A percentile compares a stretch with the other conserved stretches of the same genome.
These are phyloP conservation scores for Pythium brassicae DNA, from an alignment of 352 stramenopile genomes.

Conservation along the genomic window DNA sequence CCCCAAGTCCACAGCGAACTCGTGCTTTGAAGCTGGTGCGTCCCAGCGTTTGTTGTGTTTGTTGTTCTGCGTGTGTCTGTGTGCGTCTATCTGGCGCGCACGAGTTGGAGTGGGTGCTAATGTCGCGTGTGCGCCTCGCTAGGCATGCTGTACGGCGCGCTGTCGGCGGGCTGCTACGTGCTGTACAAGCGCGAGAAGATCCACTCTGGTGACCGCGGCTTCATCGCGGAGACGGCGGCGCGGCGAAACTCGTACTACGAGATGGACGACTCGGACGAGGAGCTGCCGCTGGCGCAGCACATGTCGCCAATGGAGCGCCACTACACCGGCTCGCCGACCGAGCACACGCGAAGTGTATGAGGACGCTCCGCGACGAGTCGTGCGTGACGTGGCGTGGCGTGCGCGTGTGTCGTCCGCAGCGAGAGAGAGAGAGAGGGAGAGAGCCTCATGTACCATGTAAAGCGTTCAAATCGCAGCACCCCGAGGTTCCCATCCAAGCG, in stretches of 20 bases:
- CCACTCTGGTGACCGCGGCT: slow-evolving; percentile 29
- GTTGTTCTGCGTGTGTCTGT: too few relatives aligned
- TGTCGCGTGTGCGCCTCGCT: too few relatives aligned
- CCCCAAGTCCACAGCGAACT: slow-evolving; percentile 62
- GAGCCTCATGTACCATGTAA: slow-evolving; percentile 1
- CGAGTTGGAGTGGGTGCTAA: too few relatives aligned
- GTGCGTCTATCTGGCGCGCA: too few relatives aligned
- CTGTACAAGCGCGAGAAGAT: slow-evolving; percentile 56
- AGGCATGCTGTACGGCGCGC: slow-evolving; percentile 57
- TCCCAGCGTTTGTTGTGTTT: not conserved
- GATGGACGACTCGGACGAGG: slow-evolving; percentile 67
- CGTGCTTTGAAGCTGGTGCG: slow-evolving; percentile 76
- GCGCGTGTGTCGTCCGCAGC: not conserved
- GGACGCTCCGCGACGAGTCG: too few relatives aligned
- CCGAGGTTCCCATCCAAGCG: not conserved
- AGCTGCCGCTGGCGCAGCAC: slow-evolving; percentile 59
- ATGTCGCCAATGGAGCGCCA: slow-evolving; percentile 47
- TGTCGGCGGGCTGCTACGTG: slow-evolving; percentile 41
- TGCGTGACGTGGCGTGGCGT: too few relatives aligned
- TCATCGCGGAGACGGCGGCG: slow-evolving; percentile 43
- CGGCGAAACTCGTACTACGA: slow-evolving; percentile 48
- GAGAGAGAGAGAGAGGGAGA: not conserved
- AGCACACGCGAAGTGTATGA: slow-evolving; percentile 7
- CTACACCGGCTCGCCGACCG: slow-evolving; percentile 14
- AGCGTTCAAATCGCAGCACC: not conserved